Conservation (phyloP, 176 grass and related monocot genomes). For the Themeda triandra region DNA sequence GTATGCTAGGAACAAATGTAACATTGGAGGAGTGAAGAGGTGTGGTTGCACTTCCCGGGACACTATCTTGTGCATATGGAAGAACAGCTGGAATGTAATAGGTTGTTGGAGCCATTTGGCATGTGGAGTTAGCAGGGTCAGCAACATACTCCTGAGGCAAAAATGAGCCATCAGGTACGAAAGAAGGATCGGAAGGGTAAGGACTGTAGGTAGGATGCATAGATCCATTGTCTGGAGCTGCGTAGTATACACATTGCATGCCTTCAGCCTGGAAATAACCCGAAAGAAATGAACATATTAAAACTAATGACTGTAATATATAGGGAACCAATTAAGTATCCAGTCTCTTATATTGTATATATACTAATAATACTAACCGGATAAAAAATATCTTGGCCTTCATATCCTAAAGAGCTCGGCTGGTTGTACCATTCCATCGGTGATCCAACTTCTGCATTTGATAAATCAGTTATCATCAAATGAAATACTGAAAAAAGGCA, state of each 20-base stretch:
- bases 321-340: neutral
- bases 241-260: slow-evolving; percentile 60
- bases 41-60: slow-evolving; percentile 15
- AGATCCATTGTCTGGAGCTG: slow-evolving; percentile 54
- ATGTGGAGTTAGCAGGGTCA: slow-evolving; percentile 46
- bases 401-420: slow-evolving; percentile 52
- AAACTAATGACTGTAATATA: neutral
- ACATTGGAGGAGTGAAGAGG: slow-evolving; percentile 22
- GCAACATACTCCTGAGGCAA: slow-evolving; percentile 44
- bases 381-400: slow-evolving; percentile 67
- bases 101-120: slow-evolving; percentile 44
- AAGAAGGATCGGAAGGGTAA: slow-evolving; percentile 53
- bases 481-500: neutral
- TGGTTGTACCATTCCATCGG: slow-evolving; percentile 66
- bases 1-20: slow-evolving; percentile 32
- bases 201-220: slow-evolving; percentile 48
- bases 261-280: slow-evolving; percentile 56
- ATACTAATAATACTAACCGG: slow-evolving; percentile 54
- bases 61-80: slow-evolving; percentile 48
- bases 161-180: slow-evolving; percentile 44
- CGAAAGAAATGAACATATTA: neutral
- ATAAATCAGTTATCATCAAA: slow-evolving; percentile 4
- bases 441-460: slow-evolving; percentile 52
- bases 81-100: slow-evolving; percentile 59
- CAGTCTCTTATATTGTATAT: neutral